Evolutionary conservation across 1,284 basidiomycete genomes (phyloP).

Genomic region (Fomitiporia mediterranea): DNA sequence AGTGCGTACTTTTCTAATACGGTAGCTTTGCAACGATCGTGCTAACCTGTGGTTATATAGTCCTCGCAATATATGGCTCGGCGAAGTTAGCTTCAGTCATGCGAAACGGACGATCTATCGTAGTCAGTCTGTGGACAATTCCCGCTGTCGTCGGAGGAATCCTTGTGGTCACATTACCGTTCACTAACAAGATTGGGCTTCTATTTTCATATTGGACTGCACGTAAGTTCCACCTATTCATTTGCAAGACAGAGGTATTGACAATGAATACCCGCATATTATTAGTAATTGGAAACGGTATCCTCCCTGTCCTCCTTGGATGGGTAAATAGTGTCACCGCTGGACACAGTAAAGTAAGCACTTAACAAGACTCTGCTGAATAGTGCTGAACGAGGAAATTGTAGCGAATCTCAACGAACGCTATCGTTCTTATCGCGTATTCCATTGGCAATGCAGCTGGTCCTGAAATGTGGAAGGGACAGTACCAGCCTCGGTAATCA

Average conservation of each 20-base stretch:
- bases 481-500: constrained; percentile 29
- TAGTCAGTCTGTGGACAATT: constrained; percentile 30
- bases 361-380: not conserved
- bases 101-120: constrained; percentile 24
- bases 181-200: constrained; percentile 28
- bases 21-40: too few relatives aligned
- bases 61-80: constrained; percentile 24
- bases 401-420: constrained; percentile 29
- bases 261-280: too few relatives aligned
- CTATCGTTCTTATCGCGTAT: constrained; percentile 30
- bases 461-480: constrained; percentile 27
- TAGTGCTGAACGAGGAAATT: not conserved
- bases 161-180: constrained; percentile 31
- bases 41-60: constrained; percentile 1
- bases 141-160: constrained; percentile 32
- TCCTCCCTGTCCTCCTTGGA: constrained; percentile 29
- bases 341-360: constrained; percentile 32
- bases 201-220: constrained; percentile 30
- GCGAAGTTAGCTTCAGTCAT: constrained; percentile 21
- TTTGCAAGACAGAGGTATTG: not conserved
- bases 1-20: constrained; percentile 1
- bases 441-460: constrained; percentile 28
- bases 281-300: constrained; percentile 30
- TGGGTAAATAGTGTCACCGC: constrained; percentile 29
- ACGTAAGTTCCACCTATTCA: constrained; percentile 18